Evolutionary conservation across 2,329 filamentous ascomycete genomes (phyloP), one percentile per base, ranked within the genome.

Genomic region (Aspergillus fijiensis): DNA sequence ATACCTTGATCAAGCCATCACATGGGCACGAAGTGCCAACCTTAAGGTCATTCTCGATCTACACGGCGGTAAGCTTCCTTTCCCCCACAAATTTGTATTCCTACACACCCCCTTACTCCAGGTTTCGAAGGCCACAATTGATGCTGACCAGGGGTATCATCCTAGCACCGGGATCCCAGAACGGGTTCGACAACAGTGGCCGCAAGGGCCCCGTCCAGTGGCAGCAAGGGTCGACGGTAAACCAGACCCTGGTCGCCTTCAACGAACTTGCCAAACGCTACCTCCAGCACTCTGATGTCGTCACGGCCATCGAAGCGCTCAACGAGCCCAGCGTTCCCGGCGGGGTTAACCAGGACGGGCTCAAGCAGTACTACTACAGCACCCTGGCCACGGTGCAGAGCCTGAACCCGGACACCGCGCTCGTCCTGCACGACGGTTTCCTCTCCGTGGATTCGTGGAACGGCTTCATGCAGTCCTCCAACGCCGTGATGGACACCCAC

Each of bases 171-270:
- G 81, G 82, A 6, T 87, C 84, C 6, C 87, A 89, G 67, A 89
- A 89, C 62, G 87, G 87, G 3, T 89, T 88, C 69, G 87, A 89
- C 73, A 89, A 89, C 74, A 86, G 83, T 57, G 87, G 87, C 50
- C 79, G 76, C 49, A 76, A 68, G 59, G 76, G 72, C 10, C 55
- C 73, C 25, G 70, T 77, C 52, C 23, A 72, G 49, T 80, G 78
- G 77, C 72, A 73, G n/a, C 69, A 74, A 51, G 72, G 71, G 12
- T 55, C 74, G 57, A 74, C 71, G 3, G 68, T 78, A 14, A 49
- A 67, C 0, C 63, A 75, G 58, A 80, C 79, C 2, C 72, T 89
- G 11, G 69, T 77, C 25, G 83, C 87, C 3, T 78, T 90, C n/a
- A 74, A 83, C 25, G 80, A 71, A 7, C 84, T 89, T 57, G 81